Percentiles rank a stretch among this genome's conserved stretches.
Conservation (phyloP, 1,284 basidiomycete genomes). For the Tylopilus orsonianus region DNA sequence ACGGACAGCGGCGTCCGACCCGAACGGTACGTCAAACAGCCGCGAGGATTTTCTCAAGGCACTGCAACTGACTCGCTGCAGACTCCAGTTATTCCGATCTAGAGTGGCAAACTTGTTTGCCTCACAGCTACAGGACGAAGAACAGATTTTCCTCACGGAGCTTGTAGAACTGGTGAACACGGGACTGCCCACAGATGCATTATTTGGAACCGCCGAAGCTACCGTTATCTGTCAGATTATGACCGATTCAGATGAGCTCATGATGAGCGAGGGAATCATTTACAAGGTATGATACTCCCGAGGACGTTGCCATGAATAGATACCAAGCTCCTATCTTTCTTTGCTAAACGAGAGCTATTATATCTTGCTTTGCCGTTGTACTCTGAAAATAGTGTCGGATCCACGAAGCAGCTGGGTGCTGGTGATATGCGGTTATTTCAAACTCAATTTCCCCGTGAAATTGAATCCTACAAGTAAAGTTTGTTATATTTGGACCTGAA, state of each 20-base stretch:
- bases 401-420: no score
- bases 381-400: no score
- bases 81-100: constrained; percentile 76
- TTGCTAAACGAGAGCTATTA: constrained; percentile 1
- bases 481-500: no score
- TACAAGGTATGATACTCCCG: constrained; percentile 57
- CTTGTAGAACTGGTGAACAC: constrained; percentile 81
- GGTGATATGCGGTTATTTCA: no score
- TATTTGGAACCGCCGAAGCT: constrained; percentile 84
- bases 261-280: constrained; percentile 82
- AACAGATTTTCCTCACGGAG: constrained; percentile 69
- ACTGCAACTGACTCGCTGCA: constrained; percentile 30
- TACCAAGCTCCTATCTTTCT: not conserved
- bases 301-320: not conserved
- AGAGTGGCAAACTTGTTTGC: constrained; percentile 73
- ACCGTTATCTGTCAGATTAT: constrained; percentile 73
- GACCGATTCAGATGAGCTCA: constrained; percentile 83
- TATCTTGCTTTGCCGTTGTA: constrained; percentile 11
- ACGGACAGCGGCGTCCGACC: constrained; percentile 46
- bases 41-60: constrained; percentile 1
- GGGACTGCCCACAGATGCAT: constrained; percentile 62
- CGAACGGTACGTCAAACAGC: constrained; percentile 49
- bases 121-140: constrained; percentile 69
- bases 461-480: no score
- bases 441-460: no score